Conservation (phyloP, 495 filamentous ascomycete genomes). For the Penicillium cinerascens region DNA sequence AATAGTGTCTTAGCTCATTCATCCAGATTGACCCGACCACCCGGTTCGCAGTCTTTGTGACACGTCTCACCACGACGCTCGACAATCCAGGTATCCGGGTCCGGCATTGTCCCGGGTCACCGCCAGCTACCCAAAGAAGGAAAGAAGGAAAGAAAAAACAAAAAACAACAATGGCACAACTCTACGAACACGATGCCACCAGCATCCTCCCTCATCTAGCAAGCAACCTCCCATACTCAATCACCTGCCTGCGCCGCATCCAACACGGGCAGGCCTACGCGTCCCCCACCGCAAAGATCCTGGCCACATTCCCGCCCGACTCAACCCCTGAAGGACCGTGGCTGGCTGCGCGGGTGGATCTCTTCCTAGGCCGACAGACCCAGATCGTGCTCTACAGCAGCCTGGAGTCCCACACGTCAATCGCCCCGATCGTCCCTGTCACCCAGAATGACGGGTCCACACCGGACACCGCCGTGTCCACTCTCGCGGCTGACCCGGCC, state of each 20-base stretch:
- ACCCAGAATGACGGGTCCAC: not conserved
- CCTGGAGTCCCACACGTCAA: slow-evolving; percentile 40
- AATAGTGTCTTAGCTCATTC: slow-evolving; percentile 7
- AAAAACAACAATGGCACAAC: not conserved
- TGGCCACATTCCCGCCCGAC: slow-evolving; percentile 36
- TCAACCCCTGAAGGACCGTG: slow-evolving; percentile 23
- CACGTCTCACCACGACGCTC: not conserved
- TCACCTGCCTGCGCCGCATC: slow-evolving; percentile 55
- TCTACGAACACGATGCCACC: slow-evolving; percentile 39
- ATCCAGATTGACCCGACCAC: not conserved
- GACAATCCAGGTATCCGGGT: slow-evolving; percentile 3
- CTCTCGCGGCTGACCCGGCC: slow-evolving; percentile 7
- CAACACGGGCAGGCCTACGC: slow-evolving; percentile 46
- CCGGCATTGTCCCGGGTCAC: not conserved
- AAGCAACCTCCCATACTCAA: slow-evolving; percentile 51
- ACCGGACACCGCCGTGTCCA: slow-evolving; percentile 8
- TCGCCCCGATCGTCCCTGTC: slow-evolving; percentile 13
- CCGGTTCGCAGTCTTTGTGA: slow-evolving; percentile 5
- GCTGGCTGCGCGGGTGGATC: slow-evolving; percentile 57
- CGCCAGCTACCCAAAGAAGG: not conserved
- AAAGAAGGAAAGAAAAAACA: not conserved
- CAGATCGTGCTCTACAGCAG: slow-evolving; percentile 59
- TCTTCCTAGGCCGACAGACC: slow-evolving; percentile 55
- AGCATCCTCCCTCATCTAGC: slow-evolving; percentile 42
- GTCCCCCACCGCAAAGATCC: slow-evolving; percentile 38